These are phyloP conservation scores for Domatiomyces catenatus DNA, from an alignment of 2,329 filamentous ascomycete species.

Conservation along the genomic window DNA sequence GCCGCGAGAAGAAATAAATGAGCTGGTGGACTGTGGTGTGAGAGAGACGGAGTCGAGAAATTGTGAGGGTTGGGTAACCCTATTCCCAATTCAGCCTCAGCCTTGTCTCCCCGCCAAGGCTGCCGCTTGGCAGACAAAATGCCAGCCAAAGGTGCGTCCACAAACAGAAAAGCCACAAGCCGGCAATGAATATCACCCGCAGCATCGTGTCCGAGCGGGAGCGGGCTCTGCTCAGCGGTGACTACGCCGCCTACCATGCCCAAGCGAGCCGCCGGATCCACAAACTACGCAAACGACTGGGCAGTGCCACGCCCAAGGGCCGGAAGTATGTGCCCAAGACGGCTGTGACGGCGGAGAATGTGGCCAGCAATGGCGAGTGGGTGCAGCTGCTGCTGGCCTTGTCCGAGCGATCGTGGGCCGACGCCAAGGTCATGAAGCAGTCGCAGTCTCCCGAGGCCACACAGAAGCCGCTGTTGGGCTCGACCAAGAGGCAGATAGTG, in stretches of 20 bases:
- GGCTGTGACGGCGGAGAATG: slow-evolving; percentile 56
- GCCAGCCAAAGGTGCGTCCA: neutral
- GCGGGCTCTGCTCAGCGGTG: slow-evolving; percentile 70
- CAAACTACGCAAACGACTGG: slow-evolving; percentile 70
- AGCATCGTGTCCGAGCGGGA: slow-evolving; percentile 68
- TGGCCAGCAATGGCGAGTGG: slow-evolving; percentile 62
- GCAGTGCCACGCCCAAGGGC: slow-evolving; percentile 67
- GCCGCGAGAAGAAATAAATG: neutral
- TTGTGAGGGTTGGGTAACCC: neutral
- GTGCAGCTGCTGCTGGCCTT: slow-evolving; percentile 66
- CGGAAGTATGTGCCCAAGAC: slow-evolving; percentile 66
- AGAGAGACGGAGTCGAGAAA: neutral
- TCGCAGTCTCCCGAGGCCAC: slow-evolving; percentile 59
- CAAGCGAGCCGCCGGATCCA: slow-evolving; percentile 69
- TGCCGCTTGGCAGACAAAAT: neutral
- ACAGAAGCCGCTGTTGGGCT: slow-evolving; percentile 58
- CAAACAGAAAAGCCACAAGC: neutral
- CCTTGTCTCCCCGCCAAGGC: neutral
- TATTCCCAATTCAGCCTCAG: neutral
- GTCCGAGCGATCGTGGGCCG: slow-evolving; percentile 83
- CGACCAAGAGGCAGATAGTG: slow-evolving; percentile 73
- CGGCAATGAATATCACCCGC: slow-evolving; percentile 71
- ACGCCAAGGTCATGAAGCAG: slow-evolving; percentile 89
- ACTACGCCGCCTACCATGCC: slow-evolving; percentile 71
- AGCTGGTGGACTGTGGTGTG: neutral